Base-by-base conservation (phyloP, 768 basidiomycete species). In the Rubroboletus satanas region DNA sequence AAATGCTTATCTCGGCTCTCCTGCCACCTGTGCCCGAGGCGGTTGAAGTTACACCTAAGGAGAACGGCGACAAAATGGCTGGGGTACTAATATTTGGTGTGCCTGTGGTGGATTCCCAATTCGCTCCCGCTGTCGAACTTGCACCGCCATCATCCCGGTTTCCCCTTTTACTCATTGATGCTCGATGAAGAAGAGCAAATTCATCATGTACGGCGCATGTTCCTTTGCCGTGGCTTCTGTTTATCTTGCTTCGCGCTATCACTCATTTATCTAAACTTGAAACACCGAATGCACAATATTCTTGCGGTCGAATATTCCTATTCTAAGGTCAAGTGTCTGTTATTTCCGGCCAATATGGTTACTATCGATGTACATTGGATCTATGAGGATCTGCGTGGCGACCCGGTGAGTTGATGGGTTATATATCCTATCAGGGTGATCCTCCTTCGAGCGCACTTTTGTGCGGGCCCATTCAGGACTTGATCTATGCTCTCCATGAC, bases 141-240 rank as follows among this genome's bases (percentile, higher is more conserved):
- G 85, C 83, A 21, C 88, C 87, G 59, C 82, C 88, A 17, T 83
- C 84, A 38, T 77, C 87, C 41, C 78, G 90, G 54, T 90, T 93
- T 71, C 88, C 88, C 15, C 73, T 91, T 64, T 71, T 93, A 44
- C 76, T 90, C 53, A 76, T 88, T 54, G 85, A 81, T 51, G 46
- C 49, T 51, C 62, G 65, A 55, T 58, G 52, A 35, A 53, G 42
- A 50, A 51, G 53, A 50, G 45, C 51, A 26, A 36, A 58, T 62
- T 56, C 54, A 58, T 56, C 58, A 21, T 55, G 62, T 57, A 54
- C 31, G 56, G 45, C 56, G 54, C 57, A 54, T 59, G 64, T 57
- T 39, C 47, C 38, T 35, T 56, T 32, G 49, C 49, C 44, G 35
- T 48, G 52, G 32, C 38, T 54, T 56, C 45, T 50, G 51, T 60